Percentiles rank a stretch among this genome's conserved stretches.
These are phyloP conservation scores for Tetratostichococcus sp. DNA, from an alignment of 139 green algal genomes.

Conservation along the genomic window DNA sequence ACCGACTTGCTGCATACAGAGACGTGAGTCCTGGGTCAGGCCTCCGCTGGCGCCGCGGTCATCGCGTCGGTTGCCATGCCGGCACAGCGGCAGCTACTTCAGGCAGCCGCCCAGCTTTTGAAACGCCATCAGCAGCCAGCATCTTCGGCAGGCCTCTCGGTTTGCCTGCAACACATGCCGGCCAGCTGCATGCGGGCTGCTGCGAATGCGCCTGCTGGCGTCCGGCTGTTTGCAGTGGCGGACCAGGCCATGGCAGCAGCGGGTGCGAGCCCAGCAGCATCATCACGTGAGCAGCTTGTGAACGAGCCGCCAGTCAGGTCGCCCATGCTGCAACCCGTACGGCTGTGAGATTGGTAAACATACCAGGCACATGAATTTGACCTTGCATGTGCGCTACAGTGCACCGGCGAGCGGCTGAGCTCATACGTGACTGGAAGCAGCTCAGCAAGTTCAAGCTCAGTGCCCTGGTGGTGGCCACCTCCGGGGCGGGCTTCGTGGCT, in stretches of 20 bases:
- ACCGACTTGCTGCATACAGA: too few relatives aligned
- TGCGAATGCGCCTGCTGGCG: background rate
- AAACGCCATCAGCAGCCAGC: background rate
- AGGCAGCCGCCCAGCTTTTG: background rate
- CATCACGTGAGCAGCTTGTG: too few relatives aligned
- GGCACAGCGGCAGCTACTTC: background rate
- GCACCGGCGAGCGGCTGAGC: slow-evolving; percentile 1
- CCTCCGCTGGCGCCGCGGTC: too few relatives aligned
- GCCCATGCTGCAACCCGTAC: too few relatives aligned
- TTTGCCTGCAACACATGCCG: too few relatives aligned
- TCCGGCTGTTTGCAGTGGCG: background rate
- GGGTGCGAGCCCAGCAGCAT: too few relatives aligned
- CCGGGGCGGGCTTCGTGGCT: slow-evolving; percentile 78
- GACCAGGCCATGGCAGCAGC: background rate
- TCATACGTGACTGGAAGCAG: slow-evolving; percentile 73
- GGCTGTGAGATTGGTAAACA: too few relatives aligned
- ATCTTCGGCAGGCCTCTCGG: too few relatives aligned
- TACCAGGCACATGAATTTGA: too few relatives aligned
- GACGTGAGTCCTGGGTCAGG: too few relatives aligned
- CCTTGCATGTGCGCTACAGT: background rate
- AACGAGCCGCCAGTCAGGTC: too few relatives aligned
- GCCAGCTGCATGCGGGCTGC: too few relatives aligned
- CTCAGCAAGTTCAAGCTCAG: slow-evolving; percentile 85
- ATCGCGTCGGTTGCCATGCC: background rate
- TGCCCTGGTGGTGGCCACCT: slow-evolving; percentile 84